phyloP scores from a whole-genome alignment of 1,284 basidiomycete species.

The Malassezia sympodialis region DNA sequence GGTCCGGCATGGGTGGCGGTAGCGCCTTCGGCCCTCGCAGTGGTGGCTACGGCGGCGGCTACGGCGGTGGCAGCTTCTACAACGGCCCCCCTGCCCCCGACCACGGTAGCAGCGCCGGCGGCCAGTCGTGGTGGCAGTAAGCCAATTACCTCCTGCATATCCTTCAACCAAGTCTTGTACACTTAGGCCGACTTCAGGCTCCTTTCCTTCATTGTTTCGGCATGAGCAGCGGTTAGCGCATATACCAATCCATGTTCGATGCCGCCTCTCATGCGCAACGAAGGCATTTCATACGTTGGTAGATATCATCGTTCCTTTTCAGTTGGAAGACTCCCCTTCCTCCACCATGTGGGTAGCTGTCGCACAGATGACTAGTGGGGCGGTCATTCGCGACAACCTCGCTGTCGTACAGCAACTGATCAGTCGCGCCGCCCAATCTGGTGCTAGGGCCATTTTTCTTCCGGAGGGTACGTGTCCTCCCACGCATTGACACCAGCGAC shows the following conservation, averaged over 20 bases:
- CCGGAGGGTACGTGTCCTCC: slow-evolving; percentile 9
- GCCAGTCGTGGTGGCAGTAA: slow-evolving; percentile 20
- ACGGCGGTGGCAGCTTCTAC: slow-evolving; percentile 17
- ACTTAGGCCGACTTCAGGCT: slow-evolving; percentile 7
- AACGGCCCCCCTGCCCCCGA: slow-evolving; percentile 18
- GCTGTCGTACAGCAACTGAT: slow-evolving; percentile 38
- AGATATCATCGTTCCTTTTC: background rate
- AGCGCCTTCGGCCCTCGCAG: slow-evolving; percentile 23
- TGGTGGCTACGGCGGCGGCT: slow-evolving; percentile 30
- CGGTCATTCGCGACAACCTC: slow-evolving; percentile 36
- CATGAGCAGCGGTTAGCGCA: slow-evolving; percentile 16
- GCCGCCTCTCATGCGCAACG: slow-evolving; percentile 10
- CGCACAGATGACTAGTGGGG: slow-evolving; percentile 33
- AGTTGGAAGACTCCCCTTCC: background rate
- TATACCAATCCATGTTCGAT: slow-evolving; percentile 16
- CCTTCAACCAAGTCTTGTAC: slow-evolving; percentile 7
- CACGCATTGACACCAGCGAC: slow-evolving; percentile 32
- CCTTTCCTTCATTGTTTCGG: slow-evolving; percentile 11
- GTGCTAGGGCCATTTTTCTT: slow-evolving; percentile 17
- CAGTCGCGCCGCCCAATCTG: slow-evolving; percentile 42
- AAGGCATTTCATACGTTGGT: slow-evolving; percentile 3
- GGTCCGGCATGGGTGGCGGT: slow-evolving; percentile 37
- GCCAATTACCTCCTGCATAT: background rate
- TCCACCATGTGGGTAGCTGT: slow-evolving; percentile 40
- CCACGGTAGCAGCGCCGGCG: slow-evolving; percentile 8